A percentile compares a stretch with the other conserved stretches of the same genome.
phyloP scores from a whole-genome alignment of 192 early-diverging fungal species.

The Powellomyces hirtus region DNA sequence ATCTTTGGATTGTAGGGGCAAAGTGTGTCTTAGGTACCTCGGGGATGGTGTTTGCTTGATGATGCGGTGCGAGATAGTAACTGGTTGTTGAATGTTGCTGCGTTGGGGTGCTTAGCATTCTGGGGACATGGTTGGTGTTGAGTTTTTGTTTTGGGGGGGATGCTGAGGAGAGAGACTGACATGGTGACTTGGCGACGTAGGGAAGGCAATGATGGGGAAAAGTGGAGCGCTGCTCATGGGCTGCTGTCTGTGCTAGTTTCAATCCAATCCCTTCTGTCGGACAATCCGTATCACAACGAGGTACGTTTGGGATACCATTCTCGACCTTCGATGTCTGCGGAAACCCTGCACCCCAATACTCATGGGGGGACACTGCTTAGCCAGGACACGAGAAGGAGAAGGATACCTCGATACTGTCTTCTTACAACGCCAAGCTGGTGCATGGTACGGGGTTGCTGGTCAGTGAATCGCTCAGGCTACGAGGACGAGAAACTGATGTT shows the following conservation, averaged over 20 bases:
- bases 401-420: slow-evolving; percentile 36
- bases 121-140: slow-evolving; percentile 58
- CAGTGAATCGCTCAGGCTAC: neutral
- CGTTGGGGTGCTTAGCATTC: too few relatives aligned
- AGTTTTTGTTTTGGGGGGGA: neutral
- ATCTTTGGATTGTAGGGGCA: neutral
- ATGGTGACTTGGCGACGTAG: neutral
- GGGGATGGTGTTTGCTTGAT: too few relatives aligned
- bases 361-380: too few relatives aligned
- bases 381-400: slow-evolving; percentile 56
- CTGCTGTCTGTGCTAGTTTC: slow-evolving; percentile 54
- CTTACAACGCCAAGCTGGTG: slow-evolving; percentile 61
- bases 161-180: neutral
- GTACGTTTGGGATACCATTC: slow-evolving; percentile 12
- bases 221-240: slow-evolving; percentile 62
- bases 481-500: neutral
- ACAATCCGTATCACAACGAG: slow-evolving; percentile 62
- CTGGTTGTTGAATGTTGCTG: too few relatives aligned
- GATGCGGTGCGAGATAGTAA: too few relatives aligned
- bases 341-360: too few relatives aligned
- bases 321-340: too few relatives aligned
- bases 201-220: slow-evolving; percentile 50
- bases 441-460: slow-evolving; percentile 54
- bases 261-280: slow-evolving; percentile 62
- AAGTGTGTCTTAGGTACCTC: slow-evolving; percentile 34